A percentile compares a stretch with the other conserved stretches of the same genome.
These are phyloP conservation scores for Sphagnum magellanicum DNA, from an alignment of 228 moss, liverwort and hornwort genomes.

Conservation along the genomic window DNA sequence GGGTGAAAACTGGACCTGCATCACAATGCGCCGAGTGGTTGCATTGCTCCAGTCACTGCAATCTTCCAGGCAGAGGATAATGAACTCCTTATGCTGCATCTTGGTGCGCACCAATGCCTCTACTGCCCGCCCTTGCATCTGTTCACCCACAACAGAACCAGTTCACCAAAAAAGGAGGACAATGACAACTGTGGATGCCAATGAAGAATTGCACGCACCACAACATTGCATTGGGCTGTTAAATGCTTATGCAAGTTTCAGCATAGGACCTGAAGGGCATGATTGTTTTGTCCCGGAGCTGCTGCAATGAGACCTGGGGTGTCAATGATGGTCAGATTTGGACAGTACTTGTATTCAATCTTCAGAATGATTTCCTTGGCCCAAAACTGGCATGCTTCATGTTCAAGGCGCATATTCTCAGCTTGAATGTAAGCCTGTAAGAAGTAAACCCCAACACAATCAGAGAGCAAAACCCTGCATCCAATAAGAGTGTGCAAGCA, in stretches of 20 bases:
- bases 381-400: slow-evolving; percentile 84
- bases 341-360: slow-evolving; percentile 95
- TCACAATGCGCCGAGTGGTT: slow-evolving; percentile 91
- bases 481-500: neutral
- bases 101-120: slow-evolving; percentile 86
- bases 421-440: slow-evolving; percentile 84
- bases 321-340: slow-evolving; percentile 96
- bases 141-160: slow-evolving; percentile 2
- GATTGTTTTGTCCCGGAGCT: slow-evolving; percentile 86
- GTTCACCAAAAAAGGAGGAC: no score
- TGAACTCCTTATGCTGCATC: slow-evolving; percentile 93
- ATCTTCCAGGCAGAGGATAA: slow-evolving; percentile 97
- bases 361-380: slow-evolving; percentile 96
- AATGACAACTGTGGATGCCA: no score
- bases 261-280: slow-evolving; percentile 62
- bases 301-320: slow-evolving; percentile 97
- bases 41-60: slow-evolving; percentile 99
- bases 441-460: neutral
- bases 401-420: slow-evolving; percentile 90
- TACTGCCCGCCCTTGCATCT: slow-evolving; percentile 91
- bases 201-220: no score
- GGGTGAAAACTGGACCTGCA: slow-evolving; percentile 54
- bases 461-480: neutral
- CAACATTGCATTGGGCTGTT: no score
- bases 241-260: no score